These are phyloP conservation scores for Vaccinium corymbosum DNA, from an alignment of 148 eudicot genomes.

Conservation along the genomic window DNA sequence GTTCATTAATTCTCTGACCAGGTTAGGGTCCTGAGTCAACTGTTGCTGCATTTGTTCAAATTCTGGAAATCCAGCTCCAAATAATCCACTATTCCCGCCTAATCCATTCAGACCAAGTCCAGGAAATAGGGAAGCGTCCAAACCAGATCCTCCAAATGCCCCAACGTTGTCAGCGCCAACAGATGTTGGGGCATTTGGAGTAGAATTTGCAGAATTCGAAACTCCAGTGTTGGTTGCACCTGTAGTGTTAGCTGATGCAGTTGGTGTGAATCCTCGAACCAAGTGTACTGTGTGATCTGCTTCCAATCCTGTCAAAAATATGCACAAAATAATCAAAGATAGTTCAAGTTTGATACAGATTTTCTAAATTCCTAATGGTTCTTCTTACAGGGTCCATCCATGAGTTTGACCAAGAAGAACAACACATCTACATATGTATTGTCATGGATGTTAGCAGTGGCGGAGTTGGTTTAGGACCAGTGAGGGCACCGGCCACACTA, in stretches of 20 bases:
- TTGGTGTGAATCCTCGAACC: constrained; percentile 52
- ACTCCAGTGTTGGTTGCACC: constrained; percentile 26
- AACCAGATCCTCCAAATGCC: constrained; percentile 35
- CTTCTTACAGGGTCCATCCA: neutral
- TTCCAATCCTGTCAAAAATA: constrained; percentile 38
- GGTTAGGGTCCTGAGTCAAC: constrained; percentile 25
- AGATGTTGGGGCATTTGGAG: constrained; percentile 23
- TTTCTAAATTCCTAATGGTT: neutral
- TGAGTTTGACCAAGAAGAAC: neutral
- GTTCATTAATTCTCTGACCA: constrained; percentile 28
- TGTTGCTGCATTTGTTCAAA: constrained; percentile 30
- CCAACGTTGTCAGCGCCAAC: constrained; percentile 24
- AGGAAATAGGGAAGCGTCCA: constrained; percentile 31
- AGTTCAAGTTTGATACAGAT: neutral
- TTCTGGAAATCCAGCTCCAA: constrained; percentile 27
- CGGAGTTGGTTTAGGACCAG: too few relatives aligned
- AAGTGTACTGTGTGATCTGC: constrained; percentile 57
- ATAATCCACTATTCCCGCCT: constrained; percentile 21
- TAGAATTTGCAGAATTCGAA: constrained; percentile 26
- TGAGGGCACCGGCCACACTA: too few relatives aligned
- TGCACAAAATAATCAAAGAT: neutral
- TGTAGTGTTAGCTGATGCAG: constrained; percentile 27
- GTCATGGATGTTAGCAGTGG: neutral
- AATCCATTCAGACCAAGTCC: constrained; percentile 24
- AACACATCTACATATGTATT: neutral